These are phyloP conservation scores for Bipolaris zeicola DNA, from an alignment of 2,329 filamentous ascomycete genomes.

Conservation along the genomic window DNA sequence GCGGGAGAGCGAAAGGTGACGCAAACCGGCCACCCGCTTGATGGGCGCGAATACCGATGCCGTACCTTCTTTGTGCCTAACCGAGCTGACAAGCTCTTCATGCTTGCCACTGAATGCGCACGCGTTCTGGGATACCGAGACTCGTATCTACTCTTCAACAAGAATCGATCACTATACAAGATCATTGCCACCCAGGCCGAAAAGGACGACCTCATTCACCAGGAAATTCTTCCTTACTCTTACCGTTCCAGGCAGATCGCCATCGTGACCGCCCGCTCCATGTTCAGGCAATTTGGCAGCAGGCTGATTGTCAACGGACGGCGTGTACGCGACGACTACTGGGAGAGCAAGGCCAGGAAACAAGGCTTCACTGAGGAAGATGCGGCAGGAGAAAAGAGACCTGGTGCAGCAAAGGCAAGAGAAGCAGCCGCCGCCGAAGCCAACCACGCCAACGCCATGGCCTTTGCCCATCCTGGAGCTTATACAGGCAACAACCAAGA, in stretches of 20 bases:
- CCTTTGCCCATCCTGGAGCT: slow-evolving; percentile 36
- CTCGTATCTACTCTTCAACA: slow-evolving; percentile 98
- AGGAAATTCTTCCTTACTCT: slow-evolving; percentile 95
- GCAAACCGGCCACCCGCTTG: slow-evolving; percentile 77
- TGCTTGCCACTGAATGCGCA: slow-evolving; percentile 97
- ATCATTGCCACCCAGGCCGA: slow-evolving; percentile 96
- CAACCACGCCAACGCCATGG: slow-evolving; percentile 58
- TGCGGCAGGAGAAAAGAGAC: slow-evolving; percentile 91
- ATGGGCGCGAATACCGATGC: slow-evolving; percentile 86
- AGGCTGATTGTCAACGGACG: slow-evolving; percentile 88
- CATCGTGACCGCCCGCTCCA: slow-evolving; percentile 94
- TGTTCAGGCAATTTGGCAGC: slow-evolving; percentile 98
- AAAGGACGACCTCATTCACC: slow-evolving; percentile 93
- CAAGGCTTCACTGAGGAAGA: slow-evolving; percentile 98
- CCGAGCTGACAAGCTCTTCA: slow-evolving; percentile 91
- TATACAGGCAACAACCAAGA: slow-evolving; percentile 44
- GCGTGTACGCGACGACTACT: slow-evolving; percentile 95
- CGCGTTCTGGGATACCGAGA: slow-evolving; percentile 92
- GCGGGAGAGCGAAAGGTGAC: slow-evolving; percentile 94
- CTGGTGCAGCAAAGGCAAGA: slow-evolving; percentile 85
- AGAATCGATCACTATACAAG: slow-evolving; percentile 94
- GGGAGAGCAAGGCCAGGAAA: slow-evolving; percentile 95
- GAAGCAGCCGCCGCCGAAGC: slow-evolving; percentile 76
- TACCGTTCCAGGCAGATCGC: slow-evolving; percentile 98
- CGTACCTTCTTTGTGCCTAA: slow-evolving; percentile 92